These are phyloP conservation scores for Pleurotus djamor DNA, from an alignment of 768 basidiomycete genomes.

Conservation along the genomic window DNA sequence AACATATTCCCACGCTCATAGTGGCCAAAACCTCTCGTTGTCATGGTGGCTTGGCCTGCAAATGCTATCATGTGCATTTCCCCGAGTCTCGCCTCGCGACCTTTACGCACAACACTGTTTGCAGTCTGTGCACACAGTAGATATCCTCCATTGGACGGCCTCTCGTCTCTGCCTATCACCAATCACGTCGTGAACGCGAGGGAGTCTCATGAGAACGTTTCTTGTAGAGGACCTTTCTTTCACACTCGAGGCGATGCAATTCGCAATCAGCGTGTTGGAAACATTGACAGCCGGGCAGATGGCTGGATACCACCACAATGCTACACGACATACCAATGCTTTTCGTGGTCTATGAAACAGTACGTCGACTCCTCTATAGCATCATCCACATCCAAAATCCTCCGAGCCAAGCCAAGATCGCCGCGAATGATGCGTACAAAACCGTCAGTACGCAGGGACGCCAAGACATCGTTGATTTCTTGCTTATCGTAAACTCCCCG, in stretches of 20 bases:
- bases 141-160: no score
- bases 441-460: constrained; percentile 50
- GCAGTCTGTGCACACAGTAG: no score
- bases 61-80: constrained; percentile 5
- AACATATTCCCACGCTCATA: constrained; percentile 1
- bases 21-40: not conserved
- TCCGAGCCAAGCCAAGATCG: constrained; percentile 16
- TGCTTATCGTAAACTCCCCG: constrained; percentile 73
- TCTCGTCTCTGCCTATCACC: no score
- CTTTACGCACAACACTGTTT: no score
- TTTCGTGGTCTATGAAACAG: constrained; percentile 55
- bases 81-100: not conserved
- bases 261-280: constrained; percentile 1
- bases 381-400: constrained; percentile 38
- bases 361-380: constrained; percentile 47
- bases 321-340: constrained; percentile 69
- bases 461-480: constrained; percentile 65
- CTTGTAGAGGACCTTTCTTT: not conserved
- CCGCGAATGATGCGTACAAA: constrained; percentile 33
- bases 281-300: not conserved
- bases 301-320: not conserved
- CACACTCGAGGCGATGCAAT: not conserved
- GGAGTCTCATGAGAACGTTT: no score
- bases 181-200: no score
- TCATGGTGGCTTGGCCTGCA: constrained; percentile 5